Percentiles rank a stretch among this genome's conserved stretches.
These are phyloP conservation scores for Neoboletus magnificus DNA, from an alignment of 768 basidiomycete species.

Conservation along the genomic window DNA sequence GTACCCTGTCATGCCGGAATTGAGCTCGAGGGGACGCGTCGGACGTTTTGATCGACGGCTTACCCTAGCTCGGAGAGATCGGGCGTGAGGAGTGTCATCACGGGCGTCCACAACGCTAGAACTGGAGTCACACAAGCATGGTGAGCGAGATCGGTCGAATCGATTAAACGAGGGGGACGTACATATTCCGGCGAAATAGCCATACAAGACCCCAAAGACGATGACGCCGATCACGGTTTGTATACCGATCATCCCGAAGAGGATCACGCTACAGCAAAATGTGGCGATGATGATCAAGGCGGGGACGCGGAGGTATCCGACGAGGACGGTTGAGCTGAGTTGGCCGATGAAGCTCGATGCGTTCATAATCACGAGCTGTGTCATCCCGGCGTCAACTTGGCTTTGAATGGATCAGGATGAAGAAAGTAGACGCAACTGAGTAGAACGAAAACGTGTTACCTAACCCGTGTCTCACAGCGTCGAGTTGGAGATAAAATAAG, in stretches of 20 bases:
- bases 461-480: constrained; percentile 47
- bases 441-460: constrained; percentile 53
- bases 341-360: constrained; percentile 53
- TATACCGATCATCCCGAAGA: constrained; percentile 49
- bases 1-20: constrained; percentile 24
- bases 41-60: neutral
- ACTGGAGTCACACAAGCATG: constrained; percentile 22
- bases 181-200: constrained; percentile 52
- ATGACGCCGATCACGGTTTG: constrained; percentile 38
- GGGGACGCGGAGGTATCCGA: constrained; percentile 41
- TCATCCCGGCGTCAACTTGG: neutral
- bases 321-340: constrained; percentile 44
- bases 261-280: constrained; percentile 35
- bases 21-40: neutral
- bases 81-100: constrained; percentile 43
- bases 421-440: constrained; percentile 37
- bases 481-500: constrained; percentile 58
- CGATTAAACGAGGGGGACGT: constrained; percentile 4
- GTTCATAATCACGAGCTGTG: constrained; percentile 56
- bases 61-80: constrained; percentile 52
- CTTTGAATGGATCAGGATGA: neutral
- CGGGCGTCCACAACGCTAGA: constrained; percentile 40
- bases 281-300: constrained; percentile 36
- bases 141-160: neutral
- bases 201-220: constrained; percentile 44